phyloP scores from a whole-genome alignment of 2,329 filamentous ascomycete species.

The Sporothrix luriei region DNA sequence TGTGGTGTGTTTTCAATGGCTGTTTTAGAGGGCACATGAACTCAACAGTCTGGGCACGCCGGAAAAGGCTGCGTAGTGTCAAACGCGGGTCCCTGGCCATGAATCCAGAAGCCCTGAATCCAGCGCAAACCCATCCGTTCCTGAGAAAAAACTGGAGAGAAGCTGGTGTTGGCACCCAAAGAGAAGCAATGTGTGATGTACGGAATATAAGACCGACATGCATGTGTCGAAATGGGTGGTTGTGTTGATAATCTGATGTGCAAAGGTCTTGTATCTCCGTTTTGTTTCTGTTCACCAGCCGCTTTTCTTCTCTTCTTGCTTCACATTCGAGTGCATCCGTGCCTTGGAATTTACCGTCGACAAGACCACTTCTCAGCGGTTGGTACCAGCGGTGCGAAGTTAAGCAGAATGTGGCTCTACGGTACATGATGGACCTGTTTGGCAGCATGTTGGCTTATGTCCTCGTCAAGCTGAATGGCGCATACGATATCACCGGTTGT shows the following conservation, averaged over 20 bases:
- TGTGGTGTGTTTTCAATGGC: too few relatives aligned
- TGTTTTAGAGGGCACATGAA: too few relatives aligned
- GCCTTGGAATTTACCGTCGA: too few relatives aligned
- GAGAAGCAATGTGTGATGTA: neutral
- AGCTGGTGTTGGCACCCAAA: neutral
- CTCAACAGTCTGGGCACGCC: neutral
- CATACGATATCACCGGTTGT: constrained; percentile 51
- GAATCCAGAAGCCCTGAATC: neutral
- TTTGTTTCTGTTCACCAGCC: too few relatives aligned
- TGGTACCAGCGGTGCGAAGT: constrained; percentile 70
- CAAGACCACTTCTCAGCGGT: too few relatives aligned
- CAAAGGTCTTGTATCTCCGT: neutral
- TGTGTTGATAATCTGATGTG: neutral
- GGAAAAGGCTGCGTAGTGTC: neutral
- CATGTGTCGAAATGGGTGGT: neutral
- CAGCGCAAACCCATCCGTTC: neutral
- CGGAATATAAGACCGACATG: neutral
- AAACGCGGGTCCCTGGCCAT: neutral
- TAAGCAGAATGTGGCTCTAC: constrained; percentile 55
- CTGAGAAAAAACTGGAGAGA: neutral
- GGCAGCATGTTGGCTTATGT: constrained; percentile 39
- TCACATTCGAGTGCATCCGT: too few relatives aligned
- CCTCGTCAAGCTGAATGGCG: constrained; percentile 48
- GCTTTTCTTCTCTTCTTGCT: neutral
- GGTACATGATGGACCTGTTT: constrained; percentile 42